Evolutionary conservation across 441 rosid species (phyloP).

Genomic region (Rhodomyrtus psidioides): DNA sequence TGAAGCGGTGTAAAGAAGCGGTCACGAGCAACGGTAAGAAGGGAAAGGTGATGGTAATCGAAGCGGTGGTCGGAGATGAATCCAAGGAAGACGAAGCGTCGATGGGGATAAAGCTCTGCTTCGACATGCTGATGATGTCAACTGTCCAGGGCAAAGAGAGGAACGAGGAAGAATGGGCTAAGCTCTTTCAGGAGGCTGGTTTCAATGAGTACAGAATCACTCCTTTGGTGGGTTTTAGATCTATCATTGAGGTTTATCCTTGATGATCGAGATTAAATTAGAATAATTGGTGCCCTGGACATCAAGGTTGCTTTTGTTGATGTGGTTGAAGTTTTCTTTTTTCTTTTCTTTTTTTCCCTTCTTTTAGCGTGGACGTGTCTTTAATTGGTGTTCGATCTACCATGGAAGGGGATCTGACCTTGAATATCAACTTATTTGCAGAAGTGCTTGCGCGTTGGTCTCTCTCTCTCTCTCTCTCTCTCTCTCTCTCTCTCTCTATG

Average conservation of each 20-base stretch:
- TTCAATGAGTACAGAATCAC: slow-evolving; percentile 7
- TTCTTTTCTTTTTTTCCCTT: not conserved
- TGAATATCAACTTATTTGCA: not conserved
- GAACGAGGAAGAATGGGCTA: slow-evolving; percentile 13
- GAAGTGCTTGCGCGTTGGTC: too few species aligned
- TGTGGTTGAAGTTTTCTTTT: slow-evolving; percentile 18
- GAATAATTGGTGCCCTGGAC: not conserved
- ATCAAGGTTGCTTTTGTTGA: slow-evolving; percentile 13
- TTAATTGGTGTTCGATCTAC: not conserved
- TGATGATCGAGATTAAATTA: not conserved
- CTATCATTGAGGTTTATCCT: slow-evolving; percentile 21
- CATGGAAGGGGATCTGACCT: not conserved
- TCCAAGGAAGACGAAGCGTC: not conserved
- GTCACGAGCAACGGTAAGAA: not conserved
- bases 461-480: too few species aligned
- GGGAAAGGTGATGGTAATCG: slow-evolving; percentile 30
- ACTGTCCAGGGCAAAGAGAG: not conserved
- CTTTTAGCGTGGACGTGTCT: not conserved
- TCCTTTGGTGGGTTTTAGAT: slow-evolving; percentile 8
- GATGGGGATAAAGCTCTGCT: not conserved
- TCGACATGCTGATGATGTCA: slow-evolving; percentile 9
- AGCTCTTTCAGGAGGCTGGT: slow-evolving; percentile 11
- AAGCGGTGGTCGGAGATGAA: slow-evolving; percentile 23
- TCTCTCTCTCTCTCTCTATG: too few species aligned
- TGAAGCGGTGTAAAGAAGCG: slow-evolving; percentile 30